Conservation (phyloP, 2,329 filamentous ascomycete genomes). For the Leptographium radiaticola region DNA sequence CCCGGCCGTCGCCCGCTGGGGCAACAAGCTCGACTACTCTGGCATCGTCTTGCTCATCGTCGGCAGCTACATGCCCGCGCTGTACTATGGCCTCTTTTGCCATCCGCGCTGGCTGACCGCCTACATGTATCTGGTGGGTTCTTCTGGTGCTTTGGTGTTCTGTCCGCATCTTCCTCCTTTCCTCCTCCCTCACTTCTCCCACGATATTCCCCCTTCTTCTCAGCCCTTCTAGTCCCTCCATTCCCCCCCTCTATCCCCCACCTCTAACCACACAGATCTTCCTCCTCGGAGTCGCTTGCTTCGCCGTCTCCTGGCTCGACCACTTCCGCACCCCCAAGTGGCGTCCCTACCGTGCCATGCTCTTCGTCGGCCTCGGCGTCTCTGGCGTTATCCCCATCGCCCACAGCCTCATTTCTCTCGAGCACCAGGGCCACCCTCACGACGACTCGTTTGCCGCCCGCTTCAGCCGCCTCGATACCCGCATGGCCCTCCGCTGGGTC, state of each 20-base stretch:
- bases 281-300: conserved; percentile 62
- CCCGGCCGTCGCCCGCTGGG: conserved; percentile 60
- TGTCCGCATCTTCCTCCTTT: neutral
- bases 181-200: neutral
- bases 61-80: conserved; percentile 75
- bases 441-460: conserved; percentile 36
- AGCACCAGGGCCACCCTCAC: neutral
- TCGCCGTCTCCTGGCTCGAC: conserved; percentile 64
- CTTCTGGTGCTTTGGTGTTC: neutral
- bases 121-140: conserved; percentile 64
- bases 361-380: conserved; percentile 81
- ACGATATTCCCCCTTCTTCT: neutral
- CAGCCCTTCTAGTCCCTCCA: neutral
- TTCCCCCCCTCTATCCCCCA: neutral
- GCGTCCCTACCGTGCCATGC: conserved; percentile 71
- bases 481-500: conserved; percentile 73
- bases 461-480: conserved; percentile 47
- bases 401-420: conserved; percentile 45
- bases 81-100: conserved; percentile 80
- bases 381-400: conserved; percentile 74
- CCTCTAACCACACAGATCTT: conserved; percentile 46
- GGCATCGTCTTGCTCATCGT: conserved; percentile 88
- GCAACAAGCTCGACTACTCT: conserved; percentile 88
- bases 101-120: conserved; percentile 47
- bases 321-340: conserved; percentile 72